Conservation (phyloP, 2,329 filamentous ascomycete species). For the Sclerotinia trifoliorum region DNA sequence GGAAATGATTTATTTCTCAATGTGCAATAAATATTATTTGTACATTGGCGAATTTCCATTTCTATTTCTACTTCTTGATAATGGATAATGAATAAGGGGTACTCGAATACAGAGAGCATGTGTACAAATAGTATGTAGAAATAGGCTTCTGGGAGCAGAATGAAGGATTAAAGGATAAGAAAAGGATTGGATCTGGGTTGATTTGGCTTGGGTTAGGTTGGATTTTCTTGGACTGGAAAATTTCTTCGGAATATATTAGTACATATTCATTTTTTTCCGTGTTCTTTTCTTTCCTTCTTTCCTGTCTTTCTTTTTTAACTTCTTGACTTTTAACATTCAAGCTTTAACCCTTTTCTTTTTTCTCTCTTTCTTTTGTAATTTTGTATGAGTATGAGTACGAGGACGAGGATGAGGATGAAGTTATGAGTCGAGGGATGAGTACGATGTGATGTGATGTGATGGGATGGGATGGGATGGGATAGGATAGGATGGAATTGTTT, state of each 20-base stretch:
- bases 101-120: too few relatives aligned
- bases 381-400: slow-evolving; percentile 5
- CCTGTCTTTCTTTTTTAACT: neutral
- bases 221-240: too few relatives aligned
- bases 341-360: neutral
- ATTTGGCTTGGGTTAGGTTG: neutral
- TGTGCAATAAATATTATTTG: slow-evolving; percentile 44
- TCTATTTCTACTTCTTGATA: too few relatives aligned
- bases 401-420: neutral
- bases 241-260: neutral
- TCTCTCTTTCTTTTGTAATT: neutral
- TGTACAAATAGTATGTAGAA: neutral
- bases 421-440: neutral
- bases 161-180: too few relatives aligned
- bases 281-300: neutral
- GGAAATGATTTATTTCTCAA: slow-evolving; percentile 64
- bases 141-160: neutral
- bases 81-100: too few relatives aligned
- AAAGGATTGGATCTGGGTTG: neutral
- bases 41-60: too few relatives aligned
- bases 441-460: too few relatives aligned
- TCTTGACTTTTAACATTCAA: neutral
- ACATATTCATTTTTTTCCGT: neutral
- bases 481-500: too few relatives aligned
- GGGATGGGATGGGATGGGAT: neutral